A percentile compares a stretch with the other conserved stretches of the same genome.
Evolutionary conservation across 169 alveolate genomes (phyloP).

Genomic region (Plasmodium knowlesi): DNA sequence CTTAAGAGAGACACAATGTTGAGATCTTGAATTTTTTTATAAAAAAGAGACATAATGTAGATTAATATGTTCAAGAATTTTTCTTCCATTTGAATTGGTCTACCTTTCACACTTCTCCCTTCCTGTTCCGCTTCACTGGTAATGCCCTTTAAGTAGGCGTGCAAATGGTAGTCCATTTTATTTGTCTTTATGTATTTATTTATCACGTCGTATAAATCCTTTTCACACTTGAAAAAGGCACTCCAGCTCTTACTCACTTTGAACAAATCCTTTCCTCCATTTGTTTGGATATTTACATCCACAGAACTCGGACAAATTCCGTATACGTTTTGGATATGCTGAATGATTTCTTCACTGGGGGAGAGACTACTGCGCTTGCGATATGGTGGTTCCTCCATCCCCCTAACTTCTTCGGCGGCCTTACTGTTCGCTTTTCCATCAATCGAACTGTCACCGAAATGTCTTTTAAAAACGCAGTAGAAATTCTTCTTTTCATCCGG

Average conservation of each 20-base stretch:
- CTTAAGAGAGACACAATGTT: constrained; percentile 20
- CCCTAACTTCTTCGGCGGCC: background rate
- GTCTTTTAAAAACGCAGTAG: background rate
- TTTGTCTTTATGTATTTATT: constrained; percentile 54
- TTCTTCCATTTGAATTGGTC: constrained; percentile 4
- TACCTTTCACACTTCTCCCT: background rate
- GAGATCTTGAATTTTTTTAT: constrained; percentile 25
- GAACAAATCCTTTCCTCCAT: constrained; percentile 1
- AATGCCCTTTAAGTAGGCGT: background rate
- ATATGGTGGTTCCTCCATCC: background rate
- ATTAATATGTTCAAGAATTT: constrained; percentile 11
- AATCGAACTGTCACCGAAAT: background rate
- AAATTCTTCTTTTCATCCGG: background rate
- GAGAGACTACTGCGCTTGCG: background rate
- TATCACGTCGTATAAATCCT: constrained; percentile 33
- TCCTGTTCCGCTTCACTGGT: background rate
- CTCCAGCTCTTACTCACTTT: constrained; percentile 33
- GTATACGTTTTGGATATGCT: constrained; percentile 13
- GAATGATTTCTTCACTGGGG: background rate
- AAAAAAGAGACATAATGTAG: constrained; percentile 36
- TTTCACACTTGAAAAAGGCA: constrained; percentile 53
- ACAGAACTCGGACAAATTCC: constrained; percentile 11
- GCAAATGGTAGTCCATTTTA: constrained; percentile 28
- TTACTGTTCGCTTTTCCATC: background rate
- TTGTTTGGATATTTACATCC: background rate